Evolutionary conservation across 306 rosid genomes (phyloP), one percentile per base, ranked within the genome.

Genomic region (Prunus padus): DNA sequence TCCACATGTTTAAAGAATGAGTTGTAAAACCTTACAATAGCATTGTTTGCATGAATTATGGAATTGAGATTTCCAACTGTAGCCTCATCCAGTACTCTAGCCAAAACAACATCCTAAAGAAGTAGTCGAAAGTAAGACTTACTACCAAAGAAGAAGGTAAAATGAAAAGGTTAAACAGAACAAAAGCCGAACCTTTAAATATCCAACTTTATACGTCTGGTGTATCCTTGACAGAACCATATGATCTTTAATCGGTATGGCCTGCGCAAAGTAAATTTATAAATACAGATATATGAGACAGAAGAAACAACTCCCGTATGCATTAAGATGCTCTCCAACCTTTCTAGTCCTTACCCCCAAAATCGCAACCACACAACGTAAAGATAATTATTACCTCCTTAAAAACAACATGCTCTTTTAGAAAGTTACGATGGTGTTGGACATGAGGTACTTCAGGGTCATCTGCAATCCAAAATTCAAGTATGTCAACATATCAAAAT

Each of bases 121-220:
- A 76, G 71, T 67, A 81, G 59, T 59, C 45, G 30, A 76, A 74
- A 65, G 86, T 82, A 66, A 82, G 80, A 68, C 71, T 77, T 61
- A 65, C 10, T 31, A 83, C 79, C 74, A 74, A 63, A 42, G 15
- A 67, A 64, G 16, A 40, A 15, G 15, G 61, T 52, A 46, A 79
- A 51, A 40, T 10, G 55, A 56, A 55, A 61, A 69, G 40, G 20
- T 78, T 62, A 52, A 40, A 74, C 14, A 65, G 40, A 30, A 68
- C 42, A 75, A 45, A 25, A 69, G 37, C n/a, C 85, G 59, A 77
- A 91, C 98, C 98, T 94, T 94, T 79, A 94, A 76, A 86, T 87
- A 94, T 59, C 97, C 96, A 91, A 94, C 82, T 87, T 96, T 88
- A 80, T 94, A 94, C 18, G 98, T 91, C 87, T 94, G 98, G 75